Base-by-base conservation (phyloP, 257 asterid genomes). In the Solanum tarapatanum region DNA sequence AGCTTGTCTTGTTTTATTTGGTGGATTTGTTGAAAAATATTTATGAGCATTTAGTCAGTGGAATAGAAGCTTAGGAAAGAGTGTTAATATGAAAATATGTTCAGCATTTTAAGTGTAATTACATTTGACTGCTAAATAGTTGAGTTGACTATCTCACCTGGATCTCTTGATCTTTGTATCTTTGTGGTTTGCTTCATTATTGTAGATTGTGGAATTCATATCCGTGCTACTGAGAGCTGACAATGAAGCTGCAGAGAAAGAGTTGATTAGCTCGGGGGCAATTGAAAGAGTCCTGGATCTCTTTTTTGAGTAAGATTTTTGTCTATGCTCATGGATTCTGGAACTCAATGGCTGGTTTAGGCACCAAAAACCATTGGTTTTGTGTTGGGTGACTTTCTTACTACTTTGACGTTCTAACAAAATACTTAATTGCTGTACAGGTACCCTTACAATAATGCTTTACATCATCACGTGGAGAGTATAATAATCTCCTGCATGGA, bases 391-490 rank as follows among this genome's bases (percentile, higher is more conserved):
- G 84, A 48, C 39, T 45, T 45, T 28, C 39, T 80, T 45, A 79
- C 84, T 43, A 26, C 10, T 45, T 43, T 43, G 39, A 23, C 10
- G 66, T 80, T 48, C 17, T 48, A 45, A 80, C 26, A 80, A 43
- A 45, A 28, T 45, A 45, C 17, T 80, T 80, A 19, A 80, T 45
- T 80, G 84, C 37, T 80, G 43, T 90, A 86, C 92, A 96, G 98
- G 96, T 96, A 95, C 83, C 98, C 99, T 2, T 96, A 88, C 91
- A 96, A 96, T 88, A 96, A 96, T 92, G 98, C 98, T 21, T 92
- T 96, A 91, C 99, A 94, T 91, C 98, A 95, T 92, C 98, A 96
- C 19, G 99, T 94, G 89, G 99, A 95, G 94, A 96, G 97, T 93
- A 94, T 95, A 74, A 87, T 96, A 90, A 92, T 90, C 89, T 94